Conservation (phyloP, 495 filamentous ascomycete species). For the Xylaria castorea region DNA sequence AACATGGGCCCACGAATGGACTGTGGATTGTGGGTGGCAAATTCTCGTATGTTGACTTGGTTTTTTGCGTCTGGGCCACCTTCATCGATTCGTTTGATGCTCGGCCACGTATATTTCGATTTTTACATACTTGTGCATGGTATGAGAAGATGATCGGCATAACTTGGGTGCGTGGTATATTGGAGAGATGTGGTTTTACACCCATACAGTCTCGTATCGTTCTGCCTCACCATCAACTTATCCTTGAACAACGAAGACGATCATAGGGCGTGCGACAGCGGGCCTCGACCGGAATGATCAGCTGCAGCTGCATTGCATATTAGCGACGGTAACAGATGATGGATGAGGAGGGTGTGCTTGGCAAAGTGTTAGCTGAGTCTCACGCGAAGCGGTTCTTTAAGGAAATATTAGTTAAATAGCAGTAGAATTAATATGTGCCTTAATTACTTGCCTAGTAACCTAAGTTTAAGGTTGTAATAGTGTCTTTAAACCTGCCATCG, state of each 20-base stretch:
- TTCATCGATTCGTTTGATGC: background rate
- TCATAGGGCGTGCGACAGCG: background rate
- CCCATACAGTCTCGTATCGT: background rate
- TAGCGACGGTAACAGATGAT: background rate
- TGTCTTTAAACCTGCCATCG: background rate
- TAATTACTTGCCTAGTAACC: background rate
- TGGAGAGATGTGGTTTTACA: background rate
- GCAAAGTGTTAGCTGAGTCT: background rate
- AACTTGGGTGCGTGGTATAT: background rate
- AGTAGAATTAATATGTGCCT: background rate
- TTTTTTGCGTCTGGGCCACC: background rate
- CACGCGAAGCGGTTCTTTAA: no score
- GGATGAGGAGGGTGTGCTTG: background rate
- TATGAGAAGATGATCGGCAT: background rate
- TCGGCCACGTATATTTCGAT: rapidly evolving
- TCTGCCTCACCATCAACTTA: no score
- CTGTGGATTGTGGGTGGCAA: background rate
- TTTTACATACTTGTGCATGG: background rate
- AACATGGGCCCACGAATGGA: background rate
- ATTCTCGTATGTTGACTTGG: background rate
- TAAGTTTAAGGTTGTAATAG: background rate
- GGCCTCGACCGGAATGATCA: background rate
- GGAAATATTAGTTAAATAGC: background rate
- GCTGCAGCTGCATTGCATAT: background rate
- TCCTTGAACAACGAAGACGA: no score